Base-by-base conservation (phyloP, 768 basidiomycete species). In the Tricholoma flavovirens region DNA sequence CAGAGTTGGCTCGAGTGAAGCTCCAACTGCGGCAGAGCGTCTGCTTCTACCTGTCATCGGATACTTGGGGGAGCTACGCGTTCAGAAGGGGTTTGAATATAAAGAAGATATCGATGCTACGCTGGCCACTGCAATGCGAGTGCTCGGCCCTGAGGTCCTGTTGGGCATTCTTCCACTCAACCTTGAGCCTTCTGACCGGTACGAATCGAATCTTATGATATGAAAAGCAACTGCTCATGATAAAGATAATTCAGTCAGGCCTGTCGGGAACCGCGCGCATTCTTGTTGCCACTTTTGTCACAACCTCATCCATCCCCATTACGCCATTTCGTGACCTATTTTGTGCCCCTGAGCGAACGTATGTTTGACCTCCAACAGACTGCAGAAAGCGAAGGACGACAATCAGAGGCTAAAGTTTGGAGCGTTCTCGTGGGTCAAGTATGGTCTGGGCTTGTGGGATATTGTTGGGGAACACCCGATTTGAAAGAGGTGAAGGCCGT, bases 371-470 rank as follows among this genome's bases (percentile, higher is more conserved):
- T 91, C 35, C 90, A 95, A 66, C 84, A 89, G 57, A 85, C 80
- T 14, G 89, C 93, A 0, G 90, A 90, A 60, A 73, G 77, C 6
- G 87, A 86, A 54, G 83, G 81, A 11, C 83, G 85, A 35, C 80
- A 79, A 51, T 85, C 89, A 0, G 94, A 98, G 70, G 90, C 88
- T 12, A 99, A 98, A 71, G 86, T 98, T 35, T 99, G 93, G 92
- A 89, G 84, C 60, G 93, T 96, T 10, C 80, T 98, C 45, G 85
- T 98, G 21, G 86, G 87, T 9, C 97, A 99, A 69, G 83, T 96
- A 17, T 99, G 97, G 97, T 77, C 83, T 22, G 91, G 95, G 22
- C 80, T 98, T 38, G 83, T 84, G 5, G 93, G 94, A 1, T 99
- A 98, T 73, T 96, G 93, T 69, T 84, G 87, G 67, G 84, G 84